Base-by-base conservation (phyloP, 2,329 filamentous ascomycete genomes). In the Bertia moriformis region DNA sequence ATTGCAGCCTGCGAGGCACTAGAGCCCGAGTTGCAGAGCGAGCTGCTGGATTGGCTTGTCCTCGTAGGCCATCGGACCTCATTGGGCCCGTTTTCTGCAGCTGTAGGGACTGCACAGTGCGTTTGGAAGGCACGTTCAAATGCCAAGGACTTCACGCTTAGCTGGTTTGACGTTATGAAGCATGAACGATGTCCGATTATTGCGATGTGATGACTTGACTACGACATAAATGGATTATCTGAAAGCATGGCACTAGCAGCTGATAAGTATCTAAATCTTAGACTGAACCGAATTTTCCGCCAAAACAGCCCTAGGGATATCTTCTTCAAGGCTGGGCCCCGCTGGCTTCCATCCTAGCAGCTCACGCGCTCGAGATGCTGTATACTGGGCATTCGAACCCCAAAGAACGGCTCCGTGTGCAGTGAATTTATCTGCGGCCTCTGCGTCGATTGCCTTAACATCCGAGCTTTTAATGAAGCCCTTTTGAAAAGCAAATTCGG, bases 361-460 rank as follows among this genome's bases (percentile, higher is more conserved):
- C 45, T 69, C 63, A 30, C 57, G 63, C 4, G 62, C 74, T 22
- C 73, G 60, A 38, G 60, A 57, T 0, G 73, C 66, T 40, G 55
- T 61, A 20, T 65, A 63, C 42, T 67, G 56, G 12, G 73, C 74
- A 44, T 79, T 78, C 37, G 65, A 63, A 0, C 73, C 73, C 58
- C 70, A 75, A 4, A 68, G 55, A 4, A 69, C 55, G 32, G 60
- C 56, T 7, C 69, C 69, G 37, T 58, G 60, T 0, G 58, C 54
- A 1, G 61, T 53, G 14, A 66, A 50, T 14, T 59, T 55, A 35
- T 66, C 58, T 2, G 64, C 63, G 4, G 71, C 66, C 0, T 60
- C 55, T 0, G 55, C 44, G n/a, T 54, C 47, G 4, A 55, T 38
- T 48, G 51, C 47, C 15, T 58, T 48, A 4, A 57, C 46, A 3